Percentiles rank a stretch among this genome's conserved stretches.
Conservation (phyloP, 345 rosid genomes). For the Ceriops tagal region DNA sequence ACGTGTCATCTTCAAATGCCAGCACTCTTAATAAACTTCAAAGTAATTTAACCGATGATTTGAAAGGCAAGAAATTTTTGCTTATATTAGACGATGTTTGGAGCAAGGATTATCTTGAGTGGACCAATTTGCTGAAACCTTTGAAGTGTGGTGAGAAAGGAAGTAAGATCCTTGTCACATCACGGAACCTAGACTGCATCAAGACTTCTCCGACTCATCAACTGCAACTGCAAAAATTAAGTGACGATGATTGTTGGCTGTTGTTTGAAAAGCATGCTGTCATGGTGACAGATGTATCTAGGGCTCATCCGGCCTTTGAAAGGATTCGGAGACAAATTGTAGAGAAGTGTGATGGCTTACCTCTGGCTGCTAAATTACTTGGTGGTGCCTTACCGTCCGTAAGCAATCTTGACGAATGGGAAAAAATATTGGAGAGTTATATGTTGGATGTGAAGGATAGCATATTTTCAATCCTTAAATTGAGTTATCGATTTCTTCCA, state of each 20-base stretch:
- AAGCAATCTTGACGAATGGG: slow-evolving; percentile 9
- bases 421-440: slow-evolving; percentile 2
- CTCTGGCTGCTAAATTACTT: slow-evolving; percentile 12
- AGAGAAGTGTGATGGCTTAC: too few relatives aligned
- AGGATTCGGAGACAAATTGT: too few relatives aligned
- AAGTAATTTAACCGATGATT: background rate
- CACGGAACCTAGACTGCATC: background rate
- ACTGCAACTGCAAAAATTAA: too few relatives aligned
- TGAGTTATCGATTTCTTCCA: slow-evolving; percentile 8
- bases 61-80: slow-evolving; percentile 1
- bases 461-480: background rate
- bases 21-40: background rate
- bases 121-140: slow-evolving; percentile 3
- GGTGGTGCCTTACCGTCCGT: slow-evolving; percentile 7
- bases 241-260: too few relatives aligned
- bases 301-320: too few relatives aligned
- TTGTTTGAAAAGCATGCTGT: too few relatives aligned
- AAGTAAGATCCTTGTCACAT: slow-evolving; percentile 15
- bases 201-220: too few relatives aligned
- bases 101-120: background rate
- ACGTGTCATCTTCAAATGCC: too few relatives aligned
- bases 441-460: background rate
- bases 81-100: slow-evolving; percentile 18
- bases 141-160: background rate
- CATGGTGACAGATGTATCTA: too few relatives aligned